Evolutionary conservation across 163 green algal genomes (phyloP).

Genomic region (Chloroidium sp.): DNA sequence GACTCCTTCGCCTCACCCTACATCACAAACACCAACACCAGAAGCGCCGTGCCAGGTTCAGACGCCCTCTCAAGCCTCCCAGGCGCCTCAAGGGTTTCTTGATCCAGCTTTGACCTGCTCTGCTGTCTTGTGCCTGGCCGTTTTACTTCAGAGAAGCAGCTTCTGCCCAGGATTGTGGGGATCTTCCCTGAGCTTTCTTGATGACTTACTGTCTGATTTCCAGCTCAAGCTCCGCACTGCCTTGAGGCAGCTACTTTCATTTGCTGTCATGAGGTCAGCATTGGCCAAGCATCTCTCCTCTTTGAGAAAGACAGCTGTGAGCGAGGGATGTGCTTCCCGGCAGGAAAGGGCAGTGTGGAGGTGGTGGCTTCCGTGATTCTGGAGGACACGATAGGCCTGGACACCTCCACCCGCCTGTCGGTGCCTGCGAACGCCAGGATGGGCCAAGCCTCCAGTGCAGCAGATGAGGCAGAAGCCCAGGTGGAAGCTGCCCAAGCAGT

Average conservation of each 20-base stretch:
- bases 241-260: neutral
- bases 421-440: too few relatives aligned
- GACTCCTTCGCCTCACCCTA: slow-evolving; percentile 52
- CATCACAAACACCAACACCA: neutral
- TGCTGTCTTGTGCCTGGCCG: neutral
- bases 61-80: neutral
- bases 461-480: too few relatives aligned
- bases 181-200: neutral
- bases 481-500: too few relatives aligned
- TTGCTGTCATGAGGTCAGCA: neutral
- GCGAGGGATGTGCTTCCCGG: neutral
- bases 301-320: too few relatives aligned
- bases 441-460: too few relatives aligned
- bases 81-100: too few relatives aligned
- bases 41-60: neutral
- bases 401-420: slow-evolving; percentile 13
- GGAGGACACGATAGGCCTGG: slow-evolving; percentile 31
- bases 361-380: slow-evolving; percentile 38
- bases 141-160: neutral
- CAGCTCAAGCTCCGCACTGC: neutral
- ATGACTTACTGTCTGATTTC: neutral
- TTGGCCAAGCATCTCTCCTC: too few relatives aligned
- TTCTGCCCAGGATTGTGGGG: neutral
- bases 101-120: neutral
- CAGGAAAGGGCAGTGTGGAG: neutral